Base-by-base conservation (phyloP, 2,329 filamentous ascomycete species). In the Fusarium setosum region DNA sequence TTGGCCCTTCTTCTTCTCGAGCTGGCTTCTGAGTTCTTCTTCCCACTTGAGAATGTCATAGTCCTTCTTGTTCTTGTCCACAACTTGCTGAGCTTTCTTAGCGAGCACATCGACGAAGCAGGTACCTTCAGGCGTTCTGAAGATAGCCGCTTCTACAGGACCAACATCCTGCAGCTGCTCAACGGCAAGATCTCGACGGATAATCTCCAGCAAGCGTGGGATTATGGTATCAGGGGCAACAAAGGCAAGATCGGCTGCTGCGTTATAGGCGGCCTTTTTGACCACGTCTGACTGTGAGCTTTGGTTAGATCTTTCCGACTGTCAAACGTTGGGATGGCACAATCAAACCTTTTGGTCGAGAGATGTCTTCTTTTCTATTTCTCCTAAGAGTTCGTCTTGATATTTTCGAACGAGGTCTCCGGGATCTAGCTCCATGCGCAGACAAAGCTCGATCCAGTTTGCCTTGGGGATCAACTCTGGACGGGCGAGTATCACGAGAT, bases 41-140 rank as follows among this genome's bases (percentile, higher is more conserved):
- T 99, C 96, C 96, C 96, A 99, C 78, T 97, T 97, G 37, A 97
- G 79, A 2, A 93, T 96, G 71, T 99, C 93, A 72, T 97, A 97
- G 75, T 98, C 96, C 76, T 97, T 97, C 47, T 88, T 90, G 72
- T 93, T 97, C 80, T 97, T 98, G 79, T 94, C 91, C 3, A 91
- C 81, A 34, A 84, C 82, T 61, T 87, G 87, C 59, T 88, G 88
- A 2, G 89, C 82, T 75, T 97, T 97, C 74, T 93, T 94, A 31
- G 91, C 92, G 6, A 99, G 84, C 1, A 98, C 92, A 77, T 99
- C 96, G 18, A 99, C 85, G 71, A 97, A 98, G 13, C 90, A 86
- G 2, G 91, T 94, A 2, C 94, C 95, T 75, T 96, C 93, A 1
- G 94, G 91, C 1, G 95, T 97, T 41, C 93, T 90, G 77, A 94